Base-by-base conservation (phyloP, 257 asterid genomes). In the Nicotiana tomentosiformis region DNA sequence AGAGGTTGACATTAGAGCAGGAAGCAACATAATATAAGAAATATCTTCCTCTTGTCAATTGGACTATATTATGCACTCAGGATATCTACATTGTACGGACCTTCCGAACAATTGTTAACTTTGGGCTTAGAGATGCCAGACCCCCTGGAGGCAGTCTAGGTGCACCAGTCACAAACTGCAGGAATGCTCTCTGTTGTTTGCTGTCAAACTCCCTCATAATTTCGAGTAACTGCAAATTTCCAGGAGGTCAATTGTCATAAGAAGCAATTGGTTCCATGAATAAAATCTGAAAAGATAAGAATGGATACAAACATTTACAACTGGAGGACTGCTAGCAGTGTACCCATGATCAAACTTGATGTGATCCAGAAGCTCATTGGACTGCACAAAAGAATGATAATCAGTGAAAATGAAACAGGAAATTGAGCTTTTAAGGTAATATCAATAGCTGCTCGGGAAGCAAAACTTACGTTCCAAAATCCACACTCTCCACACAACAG, bases 111-210 rank as follows among this genome's bases (percentile, higher is more conserved):
- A 96, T 90, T 30, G 99, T 96, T 84, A 96, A 85, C 87, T 92
- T 96, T 17, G 99, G 99, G 88, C 89, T 93, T 64, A 96, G 98
- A 66, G 98, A 92, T 84, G 99, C 94, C 87, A 96, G 80, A 5
- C 99, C 99, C 76, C 99, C 99, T 1, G 90, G 89, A 64, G 98
- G 98, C 81, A 96, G 98, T 30, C 97, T 92, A 79, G 98, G 98
- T 66, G 98, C 95, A 55, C 99, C 99, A 5, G 99, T 96, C 86
- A 94, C 97, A 88, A 96, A 96, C 93, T 89, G 97, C 90, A 94
- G 86, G 90, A 96, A 96, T 43, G 94, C 94, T 77, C 97, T 87
- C 89, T 96, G 97, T 90, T 96, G 95, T 86, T 87, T 87, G 46
- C 67, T 82, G 86, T 93, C 88, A 82, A 96, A 91, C 93, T 96